phyloP scores from a whole-genome alignment of 306 rosid genomes.

The Quercus parvula region DNA sequence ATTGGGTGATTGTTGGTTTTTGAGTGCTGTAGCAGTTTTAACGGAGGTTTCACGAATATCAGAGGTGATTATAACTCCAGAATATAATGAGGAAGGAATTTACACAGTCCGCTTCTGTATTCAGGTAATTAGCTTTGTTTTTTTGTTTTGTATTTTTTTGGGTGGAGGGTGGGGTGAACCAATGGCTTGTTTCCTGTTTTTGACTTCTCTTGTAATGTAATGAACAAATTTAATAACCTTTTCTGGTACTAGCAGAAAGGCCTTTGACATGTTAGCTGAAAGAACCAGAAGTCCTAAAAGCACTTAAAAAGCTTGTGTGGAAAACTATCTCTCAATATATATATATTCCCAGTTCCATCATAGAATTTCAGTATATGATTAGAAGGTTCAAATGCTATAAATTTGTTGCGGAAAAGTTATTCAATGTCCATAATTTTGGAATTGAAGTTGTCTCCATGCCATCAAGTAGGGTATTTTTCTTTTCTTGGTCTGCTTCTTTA shows the following conservation, averaged over 20 bases:
- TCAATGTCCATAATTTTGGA: not conserved
- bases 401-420: not conserved
- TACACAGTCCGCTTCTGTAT: constrained; percentile 97
- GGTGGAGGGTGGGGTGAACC: not conserved
- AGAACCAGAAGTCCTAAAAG: not conserved
- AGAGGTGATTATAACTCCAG: constrained; percentile 93
- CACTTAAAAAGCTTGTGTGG: not conserved
- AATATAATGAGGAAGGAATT: constrained; percentile 93
- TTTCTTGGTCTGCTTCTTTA: no score
- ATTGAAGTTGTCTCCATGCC: not conserved
- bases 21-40: constrained; percentile 98
- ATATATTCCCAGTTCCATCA: not conserved
- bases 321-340: not conserved
- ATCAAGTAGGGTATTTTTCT: not conserved
- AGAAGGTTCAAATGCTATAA: not conserved
- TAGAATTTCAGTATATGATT: not conserved
- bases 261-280: not conserved
- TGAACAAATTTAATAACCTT: not conserved
- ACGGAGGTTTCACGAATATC: constrained; percentile 93
- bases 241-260: not conserved
- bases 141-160: not conserved
- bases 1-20: constrained; percentile 98
- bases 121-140: constrained; percentile 53
- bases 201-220: not conserved
- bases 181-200: not conserved